Percentiles rank a stretch among this genome's conserved stretches.
Conservation (phyloP, 2,329 filamentous ascomycete genomes). For the Raffaelea albimanens region DNA sequence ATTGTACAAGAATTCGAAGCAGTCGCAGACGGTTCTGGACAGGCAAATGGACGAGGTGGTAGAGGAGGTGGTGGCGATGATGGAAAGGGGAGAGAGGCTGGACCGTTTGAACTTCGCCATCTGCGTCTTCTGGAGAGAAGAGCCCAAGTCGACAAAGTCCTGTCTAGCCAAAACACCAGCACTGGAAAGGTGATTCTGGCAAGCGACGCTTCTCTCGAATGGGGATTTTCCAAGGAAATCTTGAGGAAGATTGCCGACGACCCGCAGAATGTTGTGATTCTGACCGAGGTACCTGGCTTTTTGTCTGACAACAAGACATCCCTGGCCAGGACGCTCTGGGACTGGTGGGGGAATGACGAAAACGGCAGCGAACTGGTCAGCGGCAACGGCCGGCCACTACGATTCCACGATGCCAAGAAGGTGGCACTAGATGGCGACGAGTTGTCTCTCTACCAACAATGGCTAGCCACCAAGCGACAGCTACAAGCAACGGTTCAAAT, state of each 20-base stretch:
- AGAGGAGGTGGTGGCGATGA: conserved; percentile 40
- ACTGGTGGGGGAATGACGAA: conserved; percentile 48
- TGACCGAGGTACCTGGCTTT: conserved; percentile 63
- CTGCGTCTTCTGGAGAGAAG: conserved; percentile 74
- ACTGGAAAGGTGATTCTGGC: conserved; percentile 72
- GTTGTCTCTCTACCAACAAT: conserved; percentile 78
- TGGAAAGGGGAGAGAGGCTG: conserved; percentile 44
- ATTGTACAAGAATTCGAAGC: conserved; percentile 89
- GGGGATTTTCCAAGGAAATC: conserved; percentile 85
- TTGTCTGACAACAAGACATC: conserved; percentile 38
- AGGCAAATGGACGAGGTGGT: conserved; percentile 37
- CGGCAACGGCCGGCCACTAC: conserved; percentile 52
- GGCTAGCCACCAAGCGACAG: conserved; percentile 79
- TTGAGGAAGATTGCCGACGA: conserved; percentile 67
- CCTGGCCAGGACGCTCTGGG: conserved; percentile 68
- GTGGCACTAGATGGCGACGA: conserved; percentile 67
- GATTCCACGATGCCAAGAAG: conserved; percentile 51
- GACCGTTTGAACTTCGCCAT: conserved; percentile 85
- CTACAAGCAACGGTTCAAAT: conserved; percentile 72
- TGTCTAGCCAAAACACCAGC: conserved; percentile 28
- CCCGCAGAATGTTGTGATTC: conserved; percentile 70
- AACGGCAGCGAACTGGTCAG: conserved; percentile 51
- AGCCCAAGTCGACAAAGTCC: conserved; percentile 66
- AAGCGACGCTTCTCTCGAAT: conserved; percentile 82
- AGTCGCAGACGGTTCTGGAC: conserved; percentile 40